phyloP scores from a whole-genome alignment of 192 early-diverging fungal genomes.

The Backusella morwellensis region DNA sequence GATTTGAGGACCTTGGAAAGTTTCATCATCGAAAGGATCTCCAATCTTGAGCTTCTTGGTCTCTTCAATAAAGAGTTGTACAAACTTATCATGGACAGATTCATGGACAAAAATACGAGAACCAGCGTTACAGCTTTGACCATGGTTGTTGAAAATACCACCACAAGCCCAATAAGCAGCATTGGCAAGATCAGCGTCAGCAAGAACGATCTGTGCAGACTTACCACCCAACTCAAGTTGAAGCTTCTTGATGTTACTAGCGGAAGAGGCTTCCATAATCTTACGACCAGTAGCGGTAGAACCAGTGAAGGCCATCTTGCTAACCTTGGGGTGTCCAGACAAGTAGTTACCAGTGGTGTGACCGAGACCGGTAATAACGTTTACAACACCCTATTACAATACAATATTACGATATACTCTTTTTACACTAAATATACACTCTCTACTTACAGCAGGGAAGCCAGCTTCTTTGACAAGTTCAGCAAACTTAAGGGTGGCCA shows the following conservation, averaged over 20 bases:
- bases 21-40: constrained; percentile 59
- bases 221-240: constrained; percentile 88
- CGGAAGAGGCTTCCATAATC: constrained; percentile 55
- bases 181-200: constrained; percentile 70
- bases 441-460: constrained; percentile 54
- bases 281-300: constrained; percentile 67
- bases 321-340: constrained; percentile 56
- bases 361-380: constrained; percentile 79
- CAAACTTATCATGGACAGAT: constrained; percentile 64
- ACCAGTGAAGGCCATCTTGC: constrained; percentile 71
- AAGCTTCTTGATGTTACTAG: constrained; percentile 65
- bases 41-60: constrained; percentile 64
- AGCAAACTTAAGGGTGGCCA: constrained; percentile 61
- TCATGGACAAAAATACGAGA: constrained; percentile 80
- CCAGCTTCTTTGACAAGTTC: constrained; percentile 68
- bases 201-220: constrained; percentile 75
- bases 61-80: constrained; percentile 54
- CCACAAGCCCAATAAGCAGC: constrained; percentile 62
- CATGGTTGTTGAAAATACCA: constrained; percentile 78
- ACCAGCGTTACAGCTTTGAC: constrained; percentile 79
- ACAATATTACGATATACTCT: not conserved
- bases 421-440: not conserved
- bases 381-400: constrained; percentile 64
- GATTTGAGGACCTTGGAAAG: constrained; percentile 74
- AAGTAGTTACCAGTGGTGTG: constrained; percentile 53